Percentiles rank a stretch among this genome's conserved stretches.
These are phyloP conservation scores for Linderina pennispora DNA, from an alignment of 192 early-diverging fungal genomes.

Conservation along the genomic window DNA sequence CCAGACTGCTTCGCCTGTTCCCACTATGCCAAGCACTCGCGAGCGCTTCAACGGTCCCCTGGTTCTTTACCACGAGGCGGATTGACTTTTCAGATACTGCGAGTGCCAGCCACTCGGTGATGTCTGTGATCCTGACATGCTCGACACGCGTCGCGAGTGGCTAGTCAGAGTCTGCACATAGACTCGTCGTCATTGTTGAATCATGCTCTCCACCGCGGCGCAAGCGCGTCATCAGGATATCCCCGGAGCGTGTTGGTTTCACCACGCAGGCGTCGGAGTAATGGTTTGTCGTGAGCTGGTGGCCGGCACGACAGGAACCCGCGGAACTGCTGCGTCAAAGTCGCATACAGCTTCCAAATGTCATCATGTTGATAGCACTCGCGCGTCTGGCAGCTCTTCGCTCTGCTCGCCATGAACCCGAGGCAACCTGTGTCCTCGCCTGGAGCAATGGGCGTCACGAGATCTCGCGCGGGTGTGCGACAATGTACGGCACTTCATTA, in stretches of 20 bases:
- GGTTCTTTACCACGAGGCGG: too few relatives aligned
- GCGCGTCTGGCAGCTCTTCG: conserved; percentile 21
- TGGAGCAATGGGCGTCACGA: conserved; percentile 42
- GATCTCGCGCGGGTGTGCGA: conserved; percentile 79
- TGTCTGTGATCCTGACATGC: conserved; percentile 56
- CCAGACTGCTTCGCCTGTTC: conserved; percentile 35
- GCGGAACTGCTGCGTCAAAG: conserved; percentile 68
- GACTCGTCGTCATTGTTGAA: too few relatives aligned
- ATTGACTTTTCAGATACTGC: conserved; percentile 46
- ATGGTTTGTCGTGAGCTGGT: too few relatives aligned
- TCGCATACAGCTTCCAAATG: conserved; percentile 90
- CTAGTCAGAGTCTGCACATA: too few relatives aligned
- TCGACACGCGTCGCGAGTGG: conserved; percentile 45
- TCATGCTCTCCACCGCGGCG: too few relatives aligned
- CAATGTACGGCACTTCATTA: conserved; percentile 91
- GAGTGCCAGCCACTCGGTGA: conserved; percentile 60
- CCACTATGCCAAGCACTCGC: conserved; percentile 24
- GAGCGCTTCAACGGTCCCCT: conserved; percentile 38
- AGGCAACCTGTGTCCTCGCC: background rate
- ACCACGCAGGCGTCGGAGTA: too few relatives aligned
- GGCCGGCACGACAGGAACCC: conserved; percentile 60
- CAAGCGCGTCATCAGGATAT: too few relatives aligned
- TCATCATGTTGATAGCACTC: conserved; percentile 65
- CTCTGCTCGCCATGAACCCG: conserved; percentile 12
- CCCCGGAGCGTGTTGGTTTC: too few relatives aligned